Base-by-base conservation (phyloP, 1,284 basidiomycete species). In the Boletus sp. region DNA sequence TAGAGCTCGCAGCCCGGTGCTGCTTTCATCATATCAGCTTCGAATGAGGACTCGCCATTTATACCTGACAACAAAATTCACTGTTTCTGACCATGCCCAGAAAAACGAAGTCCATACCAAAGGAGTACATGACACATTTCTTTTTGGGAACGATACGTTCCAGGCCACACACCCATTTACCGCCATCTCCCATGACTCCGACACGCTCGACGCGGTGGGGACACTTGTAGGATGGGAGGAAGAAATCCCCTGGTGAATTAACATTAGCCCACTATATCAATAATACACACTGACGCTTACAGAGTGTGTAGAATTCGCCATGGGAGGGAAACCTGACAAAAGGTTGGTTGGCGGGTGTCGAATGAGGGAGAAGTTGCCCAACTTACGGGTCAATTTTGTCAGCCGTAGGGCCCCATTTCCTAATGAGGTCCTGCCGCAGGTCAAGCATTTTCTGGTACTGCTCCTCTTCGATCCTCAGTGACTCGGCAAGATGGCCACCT, bases 31-130 rank as follows among this genome's bases (percentile, higher is more conserved):
- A 83, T 56, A 24, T 74, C 75, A 6, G 80, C 76, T 58, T 83
- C 82, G 58, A 80, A 83, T n/a, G 81, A 83, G 6, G 81, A 82
- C 61, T 83, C 80, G 67, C 72, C 73, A 51, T 82, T 83, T 60
- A 82, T 63, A 22, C 78, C 79, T 80, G 50, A 42, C 22, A 22
- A 27, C 4, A 42, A 27, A 49, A 18, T 35, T 52, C 12, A 46
- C n/a, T 44, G 11, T 49, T 33, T 20, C 16, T 22, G 27, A 3
- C 1, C 36, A 29, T 33, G 4, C 20, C 20, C 16, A 43, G 18
- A 16, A 16, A 47, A 44, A n/a, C 20, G 12, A n/a, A 3, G 18
- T 45, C 13, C 61, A 47, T 18, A 80, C 79, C 80, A 51, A 82
- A 75, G 22, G 80, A 80, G 61, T 82, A 82, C 49, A 83, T 70